Conservation (phyloP, 768 basidiomycete species). For the Crepidotus variabilis region DNA sequence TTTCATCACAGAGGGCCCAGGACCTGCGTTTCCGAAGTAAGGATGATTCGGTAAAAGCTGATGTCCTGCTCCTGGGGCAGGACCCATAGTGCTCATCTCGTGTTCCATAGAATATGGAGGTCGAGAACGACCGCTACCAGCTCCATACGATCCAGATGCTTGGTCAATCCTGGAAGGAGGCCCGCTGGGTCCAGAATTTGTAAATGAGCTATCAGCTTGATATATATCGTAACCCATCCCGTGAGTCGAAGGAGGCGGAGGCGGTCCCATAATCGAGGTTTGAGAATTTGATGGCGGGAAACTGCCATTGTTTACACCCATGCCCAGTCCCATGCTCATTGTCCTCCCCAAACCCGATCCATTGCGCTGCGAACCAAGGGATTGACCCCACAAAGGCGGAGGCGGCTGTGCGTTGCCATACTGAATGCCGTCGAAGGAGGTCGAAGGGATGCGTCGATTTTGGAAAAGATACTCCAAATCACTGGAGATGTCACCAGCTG, state of each 20-base stretch:
- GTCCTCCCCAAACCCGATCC: conserved; percentile 3
- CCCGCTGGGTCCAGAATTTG: not conserved
- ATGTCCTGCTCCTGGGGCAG: conserved; percentile 19
- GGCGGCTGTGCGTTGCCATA: conserved; percentile 7
- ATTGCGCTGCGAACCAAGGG: not conserved
- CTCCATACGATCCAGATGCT: not conserved
- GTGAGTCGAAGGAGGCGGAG: not conserved
- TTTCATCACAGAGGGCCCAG: conserved; percentile 13
- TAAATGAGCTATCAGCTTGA: not conserved
- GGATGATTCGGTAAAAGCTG: conserved; percentile 29
- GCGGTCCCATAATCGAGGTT: conserved; percentile 10
- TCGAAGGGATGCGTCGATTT: conserved; percentile 24
- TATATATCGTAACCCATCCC: not conserved
- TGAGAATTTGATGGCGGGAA: conserved; percentile 5
- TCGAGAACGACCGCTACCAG: not conserved
- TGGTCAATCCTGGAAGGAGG: not conserved
- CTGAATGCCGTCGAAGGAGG: conserved; percentile 13
- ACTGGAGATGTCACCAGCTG: conserved; percentile 41
- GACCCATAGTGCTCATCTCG: conserved; percentile 20
- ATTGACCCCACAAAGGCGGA: conserved; percentile 7
- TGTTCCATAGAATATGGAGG: conserved; percentile 17
- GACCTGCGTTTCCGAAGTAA: conserved; percentile 27
- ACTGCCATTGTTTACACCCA: conserved; percentile 7
- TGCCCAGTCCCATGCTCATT: conserved; percentile 11
- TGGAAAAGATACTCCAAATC: conserved; percentile 56